These are phyloP conservation scores for Ascochyta lentis DNA, from an alignment of 2,329 filamentous ascomycete species.

Conservation along the genomic window DNA sequence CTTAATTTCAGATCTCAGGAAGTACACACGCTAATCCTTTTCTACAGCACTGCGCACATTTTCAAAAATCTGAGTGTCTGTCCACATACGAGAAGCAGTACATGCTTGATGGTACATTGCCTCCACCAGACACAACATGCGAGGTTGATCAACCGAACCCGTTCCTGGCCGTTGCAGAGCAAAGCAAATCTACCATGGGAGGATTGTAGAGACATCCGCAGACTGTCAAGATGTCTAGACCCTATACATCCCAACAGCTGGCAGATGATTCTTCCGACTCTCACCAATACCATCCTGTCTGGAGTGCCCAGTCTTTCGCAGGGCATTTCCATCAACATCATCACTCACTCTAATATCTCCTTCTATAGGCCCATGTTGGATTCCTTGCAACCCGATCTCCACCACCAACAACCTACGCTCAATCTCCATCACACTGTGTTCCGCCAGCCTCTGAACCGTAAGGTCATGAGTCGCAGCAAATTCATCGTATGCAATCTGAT, in stretches of 20 bases:
- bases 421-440: not conserved
- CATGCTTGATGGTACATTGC: conserved; percentile 22
- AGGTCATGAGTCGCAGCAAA: not conserved
- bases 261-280: not conserved
- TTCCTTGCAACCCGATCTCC: not conserved
- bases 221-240: not conserved
- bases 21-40: not conserved
- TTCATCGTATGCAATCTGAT: not conserved
- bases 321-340: not conserved
- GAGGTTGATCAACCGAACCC: conserved; percentile 25
- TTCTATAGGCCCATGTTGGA: not conserved
- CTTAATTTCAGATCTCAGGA: not conserved
- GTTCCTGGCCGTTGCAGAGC: conserved; percentile 11
- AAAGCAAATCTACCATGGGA: not conserved
- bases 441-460: too few relatives aligned
- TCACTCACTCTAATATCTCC: not conserved
- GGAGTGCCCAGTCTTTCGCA: not conserved
- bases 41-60: conserved; percentile 21
- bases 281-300: not conserved
- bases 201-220: not conserved
- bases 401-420: not conserved
- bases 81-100: conserved; percentile 20
- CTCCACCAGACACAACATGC: conserved; percentile 18
- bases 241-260: not conserved
- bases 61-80: conserved; percentile 19